Conservation (phyloP, 2,329 filamentous ascomycete genomes). For the Sarocladium oryzae region DNA sequence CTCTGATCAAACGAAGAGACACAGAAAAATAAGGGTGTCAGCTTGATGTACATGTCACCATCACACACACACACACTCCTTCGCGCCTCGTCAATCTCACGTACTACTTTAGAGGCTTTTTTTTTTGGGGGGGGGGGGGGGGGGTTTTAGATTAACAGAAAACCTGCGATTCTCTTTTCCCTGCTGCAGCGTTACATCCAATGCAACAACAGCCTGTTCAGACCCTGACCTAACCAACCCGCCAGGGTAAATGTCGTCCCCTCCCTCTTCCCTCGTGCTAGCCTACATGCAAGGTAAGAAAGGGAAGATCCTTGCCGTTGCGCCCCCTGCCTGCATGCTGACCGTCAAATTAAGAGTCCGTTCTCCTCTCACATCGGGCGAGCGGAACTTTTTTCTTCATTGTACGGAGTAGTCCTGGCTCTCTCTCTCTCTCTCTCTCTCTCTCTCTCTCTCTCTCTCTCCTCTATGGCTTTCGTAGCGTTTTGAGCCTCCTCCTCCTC, state of each 20-base stretch:
- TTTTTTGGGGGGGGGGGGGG: too few relatives aligned
- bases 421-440: too few relatives aligned
- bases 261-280: not conserved
- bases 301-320: not conserved
- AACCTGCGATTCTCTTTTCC: too few relatives aligned
- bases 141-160: too few relatives aligned
- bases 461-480: not conserved
- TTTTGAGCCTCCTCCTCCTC: not conserved
- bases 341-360: not conserved
- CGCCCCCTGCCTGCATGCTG: not conserved
- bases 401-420: too few relatives aligned
- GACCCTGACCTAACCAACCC: not conserved
- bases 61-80: slow-evolving; percentile 18
- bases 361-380: slow-evolving; percentile 1
- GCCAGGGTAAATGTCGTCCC: too few relatives aligned
- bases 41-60: too few relatives aligned
- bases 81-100: slow-evolving; percentile 10
- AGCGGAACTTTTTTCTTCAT: not conserved
- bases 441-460: too few relatives aligned
- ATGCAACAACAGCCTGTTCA: not conserved
- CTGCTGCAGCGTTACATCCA: not conserved
- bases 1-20: too few relatives aligned
- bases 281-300: too few relatives aligned
- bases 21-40: too few relatives aligned
- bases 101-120: too few relatives aligned